Evolutionary conservation across 805 yeast genomes (phyloP).

Genomic region (Kodamaea fukazawae): DNA sequence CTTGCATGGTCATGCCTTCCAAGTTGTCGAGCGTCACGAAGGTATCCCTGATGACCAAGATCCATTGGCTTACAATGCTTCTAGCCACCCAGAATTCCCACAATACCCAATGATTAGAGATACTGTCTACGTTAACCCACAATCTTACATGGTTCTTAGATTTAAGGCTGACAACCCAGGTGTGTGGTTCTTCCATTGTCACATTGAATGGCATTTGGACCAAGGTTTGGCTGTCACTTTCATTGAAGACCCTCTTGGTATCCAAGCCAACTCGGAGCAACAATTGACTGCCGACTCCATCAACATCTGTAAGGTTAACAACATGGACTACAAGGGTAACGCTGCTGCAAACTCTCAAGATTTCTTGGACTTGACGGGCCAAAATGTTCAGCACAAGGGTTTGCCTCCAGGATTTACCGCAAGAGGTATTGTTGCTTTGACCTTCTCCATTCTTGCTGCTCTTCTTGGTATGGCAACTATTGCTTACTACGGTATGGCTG

Average conservation of each 20-base stretch:
- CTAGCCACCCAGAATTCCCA: constrained; percentile 49
- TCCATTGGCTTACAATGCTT: constrained; percentile 57
- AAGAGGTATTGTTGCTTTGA: constrained; percentile 90
- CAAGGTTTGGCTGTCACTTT: constrained; percentile 86
- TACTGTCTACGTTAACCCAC: constrained; percentile 72
- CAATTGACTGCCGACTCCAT: constrained; percentile 59
- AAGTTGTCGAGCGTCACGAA: constrained; percentile 69
- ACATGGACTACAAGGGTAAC: constrained; percentile 63
- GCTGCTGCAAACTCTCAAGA: constrained; percentile 80
- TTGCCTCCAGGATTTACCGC: constrained; percentile 93
- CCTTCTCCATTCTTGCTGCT: constrained; percentile 85
- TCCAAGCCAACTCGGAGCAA: constrained; percentile 53
- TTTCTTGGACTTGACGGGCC: constrained; percentile 67
- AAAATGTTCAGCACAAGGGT: constrained; percentile 61
- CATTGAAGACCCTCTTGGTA: constrained; percentile 76
- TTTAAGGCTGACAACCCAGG: constrained; percentile 95
- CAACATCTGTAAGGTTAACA: constrained; percentile 56
- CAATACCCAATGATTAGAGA: constrained; percentile 84
- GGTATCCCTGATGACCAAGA: constrained; percentile 52
- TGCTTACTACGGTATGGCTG: constrained; percentile 82
- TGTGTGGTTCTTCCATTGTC: constrained; percentile 99
- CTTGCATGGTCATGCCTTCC: constrained; percentile 92
- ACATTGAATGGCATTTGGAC: constrained; percentile 95
- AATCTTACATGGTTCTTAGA: constrained; percentile 81
- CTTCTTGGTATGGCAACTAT: constrained; percentile 76